A percentile compares a stretch with the other conserved stretches of the same genome.
Evolutionary conservation across 305 asterid genomes (phyloP).

Genomic region (Euphrasia arctica): DNA sequence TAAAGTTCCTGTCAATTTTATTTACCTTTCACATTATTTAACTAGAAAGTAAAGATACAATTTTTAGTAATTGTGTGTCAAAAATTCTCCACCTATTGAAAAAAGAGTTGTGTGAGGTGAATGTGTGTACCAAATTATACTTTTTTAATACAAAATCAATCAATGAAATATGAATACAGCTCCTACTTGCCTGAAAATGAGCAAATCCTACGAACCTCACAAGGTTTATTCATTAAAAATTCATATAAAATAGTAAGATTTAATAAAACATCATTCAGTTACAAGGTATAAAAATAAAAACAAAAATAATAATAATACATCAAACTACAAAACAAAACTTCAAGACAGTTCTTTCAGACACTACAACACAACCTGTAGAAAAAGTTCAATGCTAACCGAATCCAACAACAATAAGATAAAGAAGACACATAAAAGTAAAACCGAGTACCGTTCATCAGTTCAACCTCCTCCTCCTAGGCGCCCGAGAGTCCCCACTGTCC

Average conservation of each 20-base stretch:
- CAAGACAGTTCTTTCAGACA: slow-evolving; percentile 21
- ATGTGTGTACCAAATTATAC: too few relatives aligned
- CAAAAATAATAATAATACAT: neutral
- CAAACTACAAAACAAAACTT: slow-evolving; percentile 35
- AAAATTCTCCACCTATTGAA: too few relatives aligned
- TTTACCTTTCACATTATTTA: too few relatives aligned
- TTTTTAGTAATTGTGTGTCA: neutral
- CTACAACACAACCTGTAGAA: slow-evolving; percentile 17
- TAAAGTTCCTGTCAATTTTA: too few relatives aligned
- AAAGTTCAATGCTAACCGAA: slow-evolving; percentile 16
- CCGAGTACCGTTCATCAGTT: slow-evolving; percentile 33
- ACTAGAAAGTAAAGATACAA: too few relatives aligned
- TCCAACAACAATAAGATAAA: slow-evolving; percentile 1
- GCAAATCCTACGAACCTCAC: too few relatives aligned
- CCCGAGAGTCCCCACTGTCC: slow-evolving; percentile 91
- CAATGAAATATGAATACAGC: too few relatives aligned
- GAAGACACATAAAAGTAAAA: neutral
- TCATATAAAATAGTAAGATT: neutral
- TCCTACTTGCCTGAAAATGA: too few relatives aligned
- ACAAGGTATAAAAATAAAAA: neutral
- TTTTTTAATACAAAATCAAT: too few relatives aligned
- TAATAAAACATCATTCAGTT: neutral
- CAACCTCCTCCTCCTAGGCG: slow-evolving; percentile 83
- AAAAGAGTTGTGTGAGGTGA: too few relatives aligned
- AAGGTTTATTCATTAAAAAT: too few relatives aligned